phyloP scores from a whole-genome alignment of 352 stramenopile genomes.

The Phytophthora melonis region DNA sequence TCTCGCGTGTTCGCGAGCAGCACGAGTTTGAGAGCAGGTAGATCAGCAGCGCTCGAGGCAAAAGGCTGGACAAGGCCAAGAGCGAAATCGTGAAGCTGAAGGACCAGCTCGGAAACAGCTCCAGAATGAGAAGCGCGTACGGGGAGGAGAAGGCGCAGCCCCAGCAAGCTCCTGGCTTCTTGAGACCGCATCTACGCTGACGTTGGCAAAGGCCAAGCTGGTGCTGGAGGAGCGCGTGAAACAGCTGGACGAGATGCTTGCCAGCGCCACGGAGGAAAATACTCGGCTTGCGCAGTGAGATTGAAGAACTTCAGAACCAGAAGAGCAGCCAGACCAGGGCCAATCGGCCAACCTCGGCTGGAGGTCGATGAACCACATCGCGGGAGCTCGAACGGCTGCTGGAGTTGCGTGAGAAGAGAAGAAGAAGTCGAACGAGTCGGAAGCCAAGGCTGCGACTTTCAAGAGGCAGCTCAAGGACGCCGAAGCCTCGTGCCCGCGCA shows the following conservation, averaged over 20 bases:
- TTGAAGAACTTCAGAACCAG: constrained; percentile 38
- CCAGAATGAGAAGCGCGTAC: constrained; percentile 21
- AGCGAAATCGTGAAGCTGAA: constrained; percentile 47
- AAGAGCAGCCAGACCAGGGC: constrained; percentile 12
- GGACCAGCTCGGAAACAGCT: constrained; percentile 36
- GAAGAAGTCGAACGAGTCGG: constrained; percentile 18
- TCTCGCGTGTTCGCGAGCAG: constrained; percentile 47
- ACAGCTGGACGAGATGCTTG: constrained; percentile 58
- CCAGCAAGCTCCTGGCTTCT: constrained; percentile 48
- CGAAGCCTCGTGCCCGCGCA: constrained; percentile 18
- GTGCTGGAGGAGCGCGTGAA: constrained; percentile 77
- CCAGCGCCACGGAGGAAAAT: constrained; percentile 63
- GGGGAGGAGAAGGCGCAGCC: constrained; percentile 27
- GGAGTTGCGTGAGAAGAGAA: constrained; percentile 37
- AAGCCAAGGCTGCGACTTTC: constrained; percentile 25
- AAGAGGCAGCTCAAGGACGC: constrained; percentile 45
- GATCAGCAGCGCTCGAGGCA: constrained; percentile 39
- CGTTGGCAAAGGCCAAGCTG: constrained; percentile 81
- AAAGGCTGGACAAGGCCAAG: constrained; percentile 54
- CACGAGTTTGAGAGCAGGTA: constrained; percentile 45
- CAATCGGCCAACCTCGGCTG: constrained; percentile 11
- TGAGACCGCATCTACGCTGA: constrained; percentile 87
- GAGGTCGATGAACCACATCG: constrained; percentile 26
- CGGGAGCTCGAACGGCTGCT: constrained; percentile 35
- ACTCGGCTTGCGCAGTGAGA: constrained; percentile 46